Evolutionary conservation across 1,284 basidiomycete genomes (phyloP), one percentile per base, ranked within the genome.

Genomic region (Athelia psychrophila): DNA sequence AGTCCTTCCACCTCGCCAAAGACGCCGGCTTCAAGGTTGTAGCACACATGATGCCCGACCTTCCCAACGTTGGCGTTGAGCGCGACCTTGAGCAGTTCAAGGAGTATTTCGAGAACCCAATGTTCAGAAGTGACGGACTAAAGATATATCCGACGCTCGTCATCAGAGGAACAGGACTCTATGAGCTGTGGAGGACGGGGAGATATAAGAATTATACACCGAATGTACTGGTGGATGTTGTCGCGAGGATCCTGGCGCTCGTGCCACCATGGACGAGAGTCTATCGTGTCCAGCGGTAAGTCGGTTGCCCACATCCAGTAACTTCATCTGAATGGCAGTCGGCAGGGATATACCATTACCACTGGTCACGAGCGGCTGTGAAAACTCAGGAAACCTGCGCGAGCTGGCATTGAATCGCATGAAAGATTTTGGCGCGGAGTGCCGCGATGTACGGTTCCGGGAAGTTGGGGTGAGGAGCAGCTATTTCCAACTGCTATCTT

Each of bases 11-110:
- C 65, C 85, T 99, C 60, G 91, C 95, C 32, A 99, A 99, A 71
- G 96, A 99, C 62, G 96, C 96, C 1, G 96, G 96, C 10, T 99
- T 98, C 87, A 99, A 99, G 74, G 94, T 98, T 51, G 95, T 98
- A 38, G 94, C 94, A 18, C 95, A 98, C 66, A 97, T 97, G 95
- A 98, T 98, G 95, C 91, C 94, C 51, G 88, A 97, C 72, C 81
- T 99, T 6, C 97, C 97, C 13, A 99, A 99, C 67, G 93, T 99
- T 51, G 96, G 96, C 40, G 83, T 97, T 51, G 96, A 99, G 74
- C 84, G 96, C 46, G 96, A 99, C 67, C 85, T 99, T 53, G 96
- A 96, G 67, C 97, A 99, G 66, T 99, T 99, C 81, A 96, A 98
- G 67, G 91, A 92, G 59, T 99, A 96, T 68, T 99, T 99, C 64